Percentiles rank a stretch among this genome's conserved stretches.
phyloP scores from a whole-genome alignment of 495 filamentous ascomycete genomes.

The Annulohypoxylon maeteangense region DNA sequence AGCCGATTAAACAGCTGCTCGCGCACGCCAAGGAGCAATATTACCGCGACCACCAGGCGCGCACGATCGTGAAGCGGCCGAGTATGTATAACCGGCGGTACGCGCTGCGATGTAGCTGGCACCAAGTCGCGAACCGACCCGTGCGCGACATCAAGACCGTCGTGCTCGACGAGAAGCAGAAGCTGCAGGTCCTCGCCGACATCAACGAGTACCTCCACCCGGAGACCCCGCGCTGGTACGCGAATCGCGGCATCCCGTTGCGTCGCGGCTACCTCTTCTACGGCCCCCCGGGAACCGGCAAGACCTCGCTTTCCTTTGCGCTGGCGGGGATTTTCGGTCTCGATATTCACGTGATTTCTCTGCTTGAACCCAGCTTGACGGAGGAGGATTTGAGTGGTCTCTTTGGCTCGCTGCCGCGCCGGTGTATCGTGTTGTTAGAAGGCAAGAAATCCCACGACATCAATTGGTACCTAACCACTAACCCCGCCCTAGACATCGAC shows the following conservation, averaged over 20 bases:
- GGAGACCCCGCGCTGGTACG: slow-evolving; percentile 77
- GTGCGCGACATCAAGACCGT: slow-evolving; percentile 85
- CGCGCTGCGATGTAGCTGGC: slow-evolving; percentile 64
- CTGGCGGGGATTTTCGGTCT: slow-evolving; percentile 76
- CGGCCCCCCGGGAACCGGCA: slow-evolving; percentile 76
- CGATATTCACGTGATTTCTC: slow-evolving; percentile 72
- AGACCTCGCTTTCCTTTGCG: slow-evolving; percentile 70
- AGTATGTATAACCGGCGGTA: slow-evolving; percentile 47
- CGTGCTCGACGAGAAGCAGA: slow-evolving; percentile 78
- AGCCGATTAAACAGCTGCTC: slow-evolving; percentile 72
- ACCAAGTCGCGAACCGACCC: slow-evolving; percentile 72
- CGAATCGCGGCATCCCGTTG: slow-evolving; percentile 88
- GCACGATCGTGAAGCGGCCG: slow-evolving; percentile 64
- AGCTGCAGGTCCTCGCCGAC: slow-evolving; percentile 76
- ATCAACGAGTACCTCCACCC: slow-evolving; percentile 90
- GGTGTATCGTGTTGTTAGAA: slow-evolving; percentile 75
- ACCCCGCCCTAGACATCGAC: slow-evolving; percentile 65
- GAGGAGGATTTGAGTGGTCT: slow-evolving; percentile 76
- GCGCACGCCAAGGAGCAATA: slow-evolving; percentile 65
- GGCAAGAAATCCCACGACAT: too few relatives aligned
- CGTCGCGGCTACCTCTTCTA: slow-evolving; percentile 88
- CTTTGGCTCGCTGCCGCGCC: slow-evolving; percentile 71
- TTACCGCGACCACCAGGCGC: slow-evolving; percentile 55
- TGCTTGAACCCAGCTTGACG: slow-evolving; percentile 69
- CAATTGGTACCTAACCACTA: not conserved